Evolutionary conservation across 495 filamentous ascomycete species (phyloP).

Genomic region (Jackrogersella minutella): DNA sequence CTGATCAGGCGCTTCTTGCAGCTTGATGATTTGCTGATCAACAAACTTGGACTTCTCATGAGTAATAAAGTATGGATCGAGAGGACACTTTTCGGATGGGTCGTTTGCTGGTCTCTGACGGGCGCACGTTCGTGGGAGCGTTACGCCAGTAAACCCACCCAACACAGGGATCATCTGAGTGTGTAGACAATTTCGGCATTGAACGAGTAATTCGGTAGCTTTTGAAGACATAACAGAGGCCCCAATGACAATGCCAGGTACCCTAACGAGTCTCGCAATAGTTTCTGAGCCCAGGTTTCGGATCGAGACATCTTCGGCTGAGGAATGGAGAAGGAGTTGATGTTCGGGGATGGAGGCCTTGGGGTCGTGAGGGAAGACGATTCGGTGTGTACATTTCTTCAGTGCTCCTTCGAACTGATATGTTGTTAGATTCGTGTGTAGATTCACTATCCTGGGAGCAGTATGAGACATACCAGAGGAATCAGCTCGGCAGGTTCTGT

Average conservation of each 20-base stretch:
- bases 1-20: slow-evolving; percentile 98
- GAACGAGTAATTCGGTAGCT: slow-evolving; percentile 83
- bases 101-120: slow-evolving; percentile 65
- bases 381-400: slow-evolving; percentile 87
- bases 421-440: slow-evolving; percentile 26
- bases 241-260: slow-evolving; percentile 97
- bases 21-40: slow-evolving; percentile 97
- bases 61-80: slow-evolving; percentile 94
- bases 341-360: slow-evolving; percentile 82
- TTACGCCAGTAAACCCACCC: slow-evolving; percentile 85
- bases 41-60: slow-evolving; percentile 97
- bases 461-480: slow-evolving; percentile 70
- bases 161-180: slow-evolving; percentile 73
- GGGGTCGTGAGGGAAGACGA: slow-evolving; percentile 79
- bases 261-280: slow-evolving; percentile 93
- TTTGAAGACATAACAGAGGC: slow-evolving; percentile 97
- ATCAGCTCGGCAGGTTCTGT: slow-evolving; percentile 94
- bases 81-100: slow-evolving; percentile 74
- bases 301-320: slow-evolving; percentile 88
- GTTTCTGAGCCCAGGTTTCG: slow-evolving; percentile 91
- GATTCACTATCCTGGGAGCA: background rate
- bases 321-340: slow-evolving; percentile 94
- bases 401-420: slow-evolving; percentile 88
- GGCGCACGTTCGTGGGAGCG: slow-evolving; percentile 80
- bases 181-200: slow-evolving; percentile 88